A percentile compares a stretch with the other conserved stretches of the same genome.
Conservation (phyloP, 495 filamentous ascomycete species). For the Aspergillus saccharolyticus region DNA sequence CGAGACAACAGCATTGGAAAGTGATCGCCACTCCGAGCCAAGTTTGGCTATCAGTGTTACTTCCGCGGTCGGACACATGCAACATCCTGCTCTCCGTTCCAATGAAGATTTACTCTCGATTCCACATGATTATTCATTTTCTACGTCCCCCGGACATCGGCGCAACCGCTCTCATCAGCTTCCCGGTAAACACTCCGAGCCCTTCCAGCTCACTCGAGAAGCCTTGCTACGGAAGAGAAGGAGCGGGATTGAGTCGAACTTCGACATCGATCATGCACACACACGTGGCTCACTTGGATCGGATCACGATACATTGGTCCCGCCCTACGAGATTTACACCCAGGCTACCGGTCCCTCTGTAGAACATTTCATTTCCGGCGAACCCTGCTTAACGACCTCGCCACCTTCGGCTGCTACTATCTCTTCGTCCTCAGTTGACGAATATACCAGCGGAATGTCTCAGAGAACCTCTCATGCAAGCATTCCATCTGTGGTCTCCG, state of each 20-base stretch:
- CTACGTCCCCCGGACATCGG: constrained; percentile 23
- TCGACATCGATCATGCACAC: constrained; percentile 19
- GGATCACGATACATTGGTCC: constrained; percentile 20
- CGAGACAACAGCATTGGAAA: constrained; percentile 51
- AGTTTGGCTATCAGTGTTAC: constrained; percentile 57
- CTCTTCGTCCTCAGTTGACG: constrained; percentile 45
- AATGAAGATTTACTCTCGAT: constrained; percentile 22
- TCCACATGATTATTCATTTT: constrained; percentile 15
- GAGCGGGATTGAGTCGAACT: constrained; percentile 28
- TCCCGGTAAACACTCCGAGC: constrained; percentile 36
- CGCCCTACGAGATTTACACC: constrained; percentile 31
- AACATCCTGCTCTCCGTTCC: constrained; percentile 44
- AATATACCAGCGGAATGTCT: constrained; percentile 53
- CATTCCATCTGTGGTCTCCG: constrained; percentile 68
- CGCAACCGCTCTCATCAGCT: constrained; percentile 39
- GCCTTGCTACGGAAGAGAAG: constrained; percentile 32
- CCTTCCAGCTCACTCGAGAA: constrained; percentile 41
- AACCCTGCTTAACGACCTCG: constrained; percentile 47
- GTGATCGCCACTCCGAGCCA: constrained; percentile 60
- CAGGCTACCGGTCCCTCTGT: constrained; percentile 42
- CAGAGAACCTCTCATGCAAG: constrained; percentile 69
- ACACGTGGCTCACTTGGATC: constrained; percentile 25
- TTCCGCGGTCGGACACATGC: constrained; percentile 58
- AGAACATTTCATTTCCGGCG: constrained; percentile 32
- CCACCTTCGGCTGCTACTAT: constrained; percentile 53